These are phyloP conservation scores for Trypanosoma cruzi DNA, from an alignment of 208 protist genomes.

Conservation along the genomic window DNA sequence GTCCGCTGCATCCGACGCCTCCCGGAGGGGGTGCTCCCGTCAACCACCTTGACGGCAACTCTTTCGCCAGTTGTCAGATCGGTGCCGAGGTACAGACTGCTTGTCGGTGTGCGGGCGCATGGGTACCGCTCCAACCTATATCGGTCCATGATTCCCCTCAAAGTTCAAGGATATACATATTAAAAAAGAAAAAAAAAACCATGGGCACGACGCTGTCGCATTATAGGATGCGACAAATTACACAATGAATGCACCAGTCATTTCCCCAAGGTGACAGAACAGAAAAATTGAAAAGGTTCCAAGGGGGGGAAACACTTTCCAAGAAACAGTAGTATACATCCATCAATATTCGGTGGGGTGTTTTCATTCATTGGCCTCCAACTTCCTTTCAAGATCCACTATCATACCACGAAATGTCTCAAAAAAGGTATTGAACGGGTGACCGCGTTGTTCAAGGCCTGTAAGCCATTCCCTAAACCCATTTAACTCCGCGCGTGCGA, in stretches of 20 bases:
- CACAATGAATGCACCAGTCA: neutral
- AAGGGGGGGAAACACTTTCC: constrained; percentile 14
- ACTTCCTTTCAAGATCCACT: neutral
- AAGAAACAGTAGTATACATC: constrained; percentile 12
- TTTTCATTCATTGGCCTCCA: neutral
- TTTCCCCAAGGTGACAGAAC: neutral
- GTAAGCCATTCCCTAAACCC: constrained; percentile 39
- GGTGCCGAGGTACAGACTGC: constrained; percentile 59
- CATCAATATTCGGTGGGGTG: neutral
- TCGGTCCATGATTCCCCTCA: constrained; percentile 28
- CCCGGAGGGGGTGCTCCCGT: constrained; percentile 34
- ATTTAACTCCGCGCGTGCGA: constrained; percentile 37
- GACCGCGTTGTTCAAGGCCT: constrained; percentile 25
- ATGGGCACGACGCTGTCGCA: neutral
- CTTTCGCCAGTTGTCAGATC: constrained; percentile 38
- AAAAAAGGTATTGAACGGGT: constrained; percentile 45
- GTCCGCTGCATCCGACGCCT: constrained; percentile 41
- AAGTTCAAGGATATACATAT: neutral
- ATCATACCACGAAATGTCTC: constrained; percentile 30
- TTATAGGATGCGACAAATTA: neutral
- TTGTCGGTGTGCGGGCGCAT: constrained; percentile 35
- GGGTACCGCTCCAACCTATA: constrained; percentile 55
- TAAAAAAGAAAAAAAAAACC: constrained; percentile 7
- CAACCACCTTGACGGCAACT: constrained; percentile 70
- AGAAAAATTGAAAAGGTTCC: constrained; percentile 1